Conservation (phyloP, 1,284 basidiomycete species). For the Ceratobasidium papillatum region DNA sequence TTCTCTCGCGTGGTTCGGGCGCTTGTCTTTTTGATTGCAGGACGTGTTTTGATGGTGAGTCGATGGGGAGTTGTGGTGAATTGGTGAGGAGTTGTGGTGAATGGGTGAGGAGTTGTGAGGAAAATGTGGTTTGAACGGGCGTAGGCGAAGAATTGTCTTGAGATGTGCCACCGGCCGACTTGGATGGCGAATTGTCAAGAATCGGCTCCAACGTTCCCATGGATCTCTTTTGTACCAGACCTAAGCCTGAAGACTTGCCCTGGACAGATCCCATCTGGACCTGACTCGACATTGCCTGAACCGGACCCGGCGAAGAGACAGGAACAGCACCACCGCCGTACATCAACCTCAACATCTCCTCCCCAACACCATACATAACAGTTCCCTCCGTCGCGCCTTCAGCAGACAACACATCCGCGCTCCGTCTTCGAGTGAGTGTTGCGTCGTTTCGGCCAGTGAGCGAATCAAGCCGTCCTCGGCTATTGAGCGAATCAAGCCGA, state of each 20-base stretch:
- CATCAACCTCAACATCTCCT: constrained; percentile 37
- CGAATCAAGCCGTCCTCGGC: neutral
- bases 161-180: neutral
- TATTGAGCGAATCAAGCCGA: neutral
- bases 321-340: constrained; percentile 4
- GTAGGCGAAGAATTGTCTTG: neutral
- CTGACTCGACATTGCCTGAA: neutral
- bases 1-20: constrained; percentile 18
- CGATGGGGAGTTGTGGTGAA: neutral
- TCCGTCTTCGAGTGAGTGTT: constrained; percentile 1
- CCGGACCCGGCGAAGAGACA: neutral
- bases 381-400: constrained; percentile 26
- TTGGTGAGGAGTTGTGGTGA: neutral
- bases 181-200: neutral
- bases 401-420: constrained; percentile 23
- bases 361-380: constrained; percentile 30
- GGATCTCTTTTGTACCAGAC: neutral
- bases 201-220: neutral
- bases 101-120: neutral
- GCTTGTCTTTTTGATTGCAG: constrained; percentile 12
- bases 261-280: neutral
- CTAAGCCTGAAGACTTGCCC: neutral
- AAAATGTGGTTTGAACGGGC: neutral
- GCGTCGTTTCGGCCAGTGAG: neutral
- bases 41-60: neutral